Base-by-base conservation (phyloP, 2,329 filamentous ascomycete genomes). In the Whalleya microplaca region DNA sequence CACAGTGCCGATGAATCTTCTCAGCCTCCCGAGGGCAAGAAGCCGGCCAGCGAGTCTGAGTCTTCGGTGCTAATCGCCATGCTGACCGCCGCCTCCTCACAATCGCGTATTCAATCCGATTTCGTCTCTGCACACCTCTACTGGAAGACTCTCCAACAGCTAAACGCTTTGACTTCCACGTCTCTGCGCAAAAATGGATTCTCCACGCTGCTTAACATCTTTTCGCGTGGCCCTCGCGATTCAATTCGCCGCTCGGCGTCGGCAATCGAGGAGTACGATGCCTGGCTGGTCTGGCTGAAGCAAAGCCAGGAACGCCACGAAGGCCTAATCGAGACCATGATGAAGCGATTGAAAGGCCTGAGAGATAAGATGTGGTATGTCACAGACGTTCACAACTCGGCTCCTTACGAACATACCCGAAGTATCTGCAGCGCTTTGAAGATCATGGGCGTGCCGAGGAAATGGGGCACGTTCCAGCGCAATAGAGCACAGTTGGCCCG, bases 291-390 rank as follows among this genome's bases (percentile, higher is more conserved):
- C 12, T 92, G 89, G 84, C 80, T 96, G 19, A 92, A 92, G 68
- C 90, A 92, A 64, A 91, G 88, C 21, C 87, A 94, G 66, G 89
- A 92, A 66, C 84, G 89, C 2, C 87, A 92, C 46, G 91, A 94
- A 66, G 83, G 81, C 2, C 82, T 86, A 12, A 87, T 93, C 37
- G 88, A 92, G 41, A 81, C 85, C 4, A 90, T 92, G 84, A 89
- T 91, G 81, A 80, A 81, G 56, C 85, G 85, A 4, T 80, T 95
- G 40, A 85, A 87, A 55, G 87, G 89, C 20, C 80, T 97, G 41
- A 86, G 95, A 42, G 91, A 96, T 72, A 98, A 98, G 79, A 96
- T 98, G 91, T 99, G 95, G 95, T 99, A 96, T 71, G 90, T 95
- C 58, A 94, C 91, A 1, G 92, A 97, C 72, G 93, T 98, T 23